Base-by-base conservation (phyloP, 371 early-diverging fungal genomes). In the Haplosporangium sp. region DNA sequence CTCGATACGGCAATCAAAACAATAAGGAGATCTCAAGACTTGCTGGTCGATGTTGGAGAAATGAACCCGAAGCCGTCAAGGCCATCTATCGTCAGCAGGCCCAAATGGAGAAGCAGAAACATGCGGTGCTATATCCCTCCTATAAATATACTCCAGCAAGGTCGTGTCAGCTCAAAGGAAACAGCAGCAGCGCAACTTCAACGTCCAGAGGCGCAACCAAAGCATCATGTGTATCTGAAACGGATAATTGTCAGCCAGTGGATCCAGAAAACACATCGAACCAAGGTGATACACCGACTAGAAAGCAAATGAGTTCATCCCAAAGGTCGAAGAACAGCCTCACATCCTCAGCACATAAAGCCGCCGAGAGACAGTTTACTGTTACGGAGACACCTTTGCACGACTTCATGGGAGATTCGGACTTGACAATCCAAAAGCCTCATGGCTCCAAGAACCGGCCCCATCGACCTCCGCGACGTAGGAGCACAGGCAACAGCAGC, bases 1-100 rank as follows among this genome's bases (percentile, higher is more conserved):
- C 55, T 3, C 12, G 10, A 13, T 67, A 60, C 23, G 77, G 77
- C 0, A 54, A 55, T 46, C 72, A 53, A 42, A 64, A 77, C 36
- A 67, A 71, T 58, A 67, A 77, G 45, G 72, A 64, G 43, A 68
- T 77, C n/a, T 77, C 77, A 2, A 48, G 60, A 23, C 53, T 77
- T 16, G 77, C 77, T 14, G 77, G 72, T 5, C 54, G 46, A 23
- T 40, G 52, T 16, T 77, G 77, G 77, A 55, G 42, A 40, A 36
- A 52, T 7, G 64, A 56, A 29, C 61, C 72, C 11, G 68, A 67
- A 36, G 29, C 14, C 8, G 50, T 71, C 56, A 77, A 77, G 52
- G 43, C 20, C 13, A 10, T 47, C 6, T 77, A 67, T 53, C 62
- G 61, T 3, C 38, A 69, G 20, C 56, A 59, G 47, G 69, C 74